A percentile compares a stretch with the other conserved stretches of the same genome.
These are phyloP conservation scores for Pugionium dolabratum DNA, from an alignment of 345 rosid species.

Conservation along the genomic window DNA sequence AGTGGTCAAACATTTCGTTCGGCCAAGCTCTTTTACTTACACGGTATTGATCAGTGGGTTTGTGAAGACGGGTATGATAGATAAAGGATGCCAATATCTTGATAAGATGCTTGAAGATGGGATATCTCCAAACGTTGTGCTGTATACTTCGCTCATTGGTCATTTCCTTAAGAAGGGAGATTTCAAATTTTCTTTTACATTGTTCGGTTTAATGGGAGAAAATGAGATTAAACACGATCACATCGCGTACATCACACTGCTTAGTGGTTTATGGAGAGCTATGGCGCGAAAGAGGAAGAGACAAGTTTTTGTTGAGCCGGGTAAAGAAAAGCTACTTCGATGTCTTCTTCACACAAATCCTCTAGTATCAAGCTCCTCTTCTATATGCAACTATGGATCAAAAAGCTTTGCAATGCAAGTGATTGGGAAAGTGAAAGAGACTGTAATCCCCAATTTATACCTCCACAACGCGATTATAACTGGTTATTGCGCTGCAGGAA, in stretches of 20 bases:
- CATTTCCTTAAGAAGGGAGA: constrained; percentile 58
- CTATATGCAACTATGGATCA: constrained; percentile 35
- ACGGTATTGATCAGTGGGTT: constrained; percentile 62
- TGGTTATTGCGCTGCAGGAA: constrained; percentile 52
- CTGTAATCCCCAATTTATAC: constrained; percentile 50
- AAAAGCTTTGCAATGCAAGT: constrained; percentile 55
- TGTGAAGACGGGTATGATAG: constrained; percentile 58
- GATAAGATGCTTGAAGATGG: constrained; percentile 66
- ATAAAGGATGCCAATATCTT: constrained; percentile 62
- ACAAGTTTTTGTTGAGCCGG: constrained; percentile 30
- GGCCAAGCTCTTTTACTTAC: constrained; percentile 56
- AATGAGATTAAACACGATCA: constrained; percentile 49
- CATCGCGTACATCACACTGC: constrained; percentile 44
- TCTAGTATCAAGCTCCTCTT: constrained; percentile 35
- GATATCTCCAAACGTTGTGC: constrained; percentile 51
- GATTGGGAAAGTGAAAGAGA: constrained; percentile 44
- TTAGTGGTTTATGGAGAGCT: constrained; percentile 53
- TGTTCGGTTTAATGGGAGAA: constrained; percentile 55
- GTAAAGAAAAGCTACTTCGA: constrained; percentile 46
- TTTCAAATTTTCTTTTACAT: constrained; percentile 50
- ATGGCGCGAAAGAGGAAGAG: constrained; percentile 35
- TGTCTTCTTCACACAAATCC: constrained; percentile 45
- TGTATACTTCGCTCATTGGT: constrained; percentile 56
- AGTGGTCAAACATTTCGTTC: constrained; percentile 50
- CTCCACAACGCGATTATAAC: constrained; percentile 53